Evolutionary conservation across 2,329 filamentous ascomycete genomes (phyloP).

Genomic region (Aspergillus tanneri): DNA sequence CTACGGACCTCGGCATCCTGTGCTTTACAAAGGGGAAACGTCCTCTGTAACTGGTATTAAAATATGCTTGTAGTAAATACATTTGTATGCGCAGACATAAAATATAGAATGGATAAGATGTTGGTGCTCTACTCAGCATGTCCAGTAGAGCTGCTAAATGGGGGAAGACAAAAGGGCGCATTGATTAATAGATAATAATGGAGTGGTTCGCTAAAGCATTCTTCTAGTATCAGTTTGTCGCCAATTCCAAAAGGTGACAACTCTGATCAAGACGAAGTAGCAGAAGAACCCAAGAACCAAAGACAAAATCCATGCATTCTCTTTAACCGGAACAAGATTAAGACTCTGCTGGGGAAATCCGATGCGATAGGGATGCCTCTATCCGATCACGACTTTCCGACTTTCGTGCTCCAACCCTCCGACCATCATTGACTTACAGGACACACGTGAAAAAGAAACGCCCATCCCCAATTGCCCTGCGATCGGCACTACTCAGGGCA

Average conservation of each 20-base stretch:
- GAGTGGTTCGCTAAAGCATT: neutral
- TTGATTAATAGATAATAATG: neutral
- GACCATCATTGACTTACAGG: constrained; percentile 11
- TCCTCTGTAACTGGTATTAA: too few species aligned
- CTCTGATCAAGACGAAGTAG: neutral
- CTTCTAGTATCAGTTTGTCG: neutral
- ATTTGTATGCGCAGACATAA: too few species aligned
- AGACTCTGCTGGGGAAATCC: constrained; percentile 28
- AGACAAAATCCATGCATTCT: constrained; percentile 35
- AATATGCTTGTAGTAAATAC: too few species aligned
- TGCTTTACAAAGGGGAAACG: too few species aligned
- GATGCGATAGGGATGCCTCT: constrained; percentile 28
- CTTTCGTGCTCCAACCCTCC: constrained; percentile 20
- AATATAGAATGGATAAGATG: too few species aligned
- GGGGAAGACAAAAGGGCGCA: neutral
- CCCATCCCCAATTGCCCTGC: constrained; percentile 21
- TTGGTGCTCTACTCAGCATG: too few species aligned
- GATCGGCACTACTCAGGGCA: constrained; percentile 6
- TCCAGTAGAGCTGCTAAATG: neutral
- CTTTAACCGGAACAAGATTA: constrained; percentile 28
- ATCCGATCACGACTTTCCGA: constrained; percentile 12
- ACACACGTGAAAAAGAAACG: constrained; percentile 17
- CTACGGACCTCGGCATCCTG: too few species aligned
- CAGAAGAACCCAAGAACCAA: constrained; percentile 11
- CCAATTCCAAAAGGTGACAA: neutral